phyloP scores from a whole-genome alignment of 805 yeast species.

The Candida succiphila region DNA sequence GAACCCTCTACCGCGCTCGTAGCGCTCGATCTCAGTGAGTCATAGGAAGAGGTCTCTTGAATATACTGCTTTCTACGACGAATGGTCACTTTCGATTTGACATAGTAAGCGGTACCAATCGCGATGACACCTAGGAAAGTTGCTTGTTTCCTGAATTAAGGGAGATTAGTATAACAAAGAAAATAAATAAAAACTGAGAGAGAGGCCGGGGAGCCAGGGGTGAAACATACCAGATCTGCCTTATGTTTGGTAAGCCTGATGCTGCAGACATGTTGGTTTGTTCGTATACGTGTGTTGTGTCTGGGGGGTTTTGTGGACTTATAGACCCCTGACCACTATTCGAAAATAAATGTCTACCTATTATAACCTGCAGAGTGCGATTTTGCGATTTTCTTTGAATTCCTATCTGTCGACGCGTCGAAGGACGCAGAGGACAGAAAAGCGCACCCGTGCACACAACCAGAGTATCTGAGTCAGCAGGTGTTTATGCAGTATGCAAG shows the following conservation, averaged over 20 bases:
- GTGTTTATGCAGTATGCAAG: too few relatives aligned
- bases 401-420: too few relatives aligned
- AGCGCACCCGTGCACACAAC: too few relatives aligned
- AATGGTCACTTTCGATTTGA: slow-evolving; percentile 24
- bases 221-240: slow-evolving; percentile 2
- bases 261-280: slow-evolving; percentile 59
- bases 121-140: slow-evolving; percentile 18
- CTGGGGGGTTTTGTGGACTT: too few relatives aligned
- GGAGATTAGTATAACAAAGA: neutral
- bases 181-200: neutral
- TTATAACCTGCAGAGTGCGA: too few relatives aligned
- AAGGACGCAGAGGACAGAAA: too few relatives aligned
- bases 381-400: too few relatives aligned
- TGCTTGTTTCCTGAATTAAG: slow-evolving; percentile 19
- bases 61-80: slow-evolving; percentile 24
- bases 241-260: slow-evolving; percentile 22
- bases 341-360: too few relatives aligned
- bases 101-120: slow-evolving; percentile 22
- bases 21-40: slow-evolving; percentile 14
- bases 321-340: too few relatives aligned
- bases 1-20: slow-evolving; percentile 10
- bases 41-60: slow-evolving; percentile 23
- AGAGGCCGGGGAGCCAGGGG: too few relatives aligned
- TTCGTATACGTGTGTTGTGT: neutral
- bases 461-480: too few relatives aligned